Base-by-base conservation (phyloP, 331 rosid species). In the Rosa hybrid region DNA sequence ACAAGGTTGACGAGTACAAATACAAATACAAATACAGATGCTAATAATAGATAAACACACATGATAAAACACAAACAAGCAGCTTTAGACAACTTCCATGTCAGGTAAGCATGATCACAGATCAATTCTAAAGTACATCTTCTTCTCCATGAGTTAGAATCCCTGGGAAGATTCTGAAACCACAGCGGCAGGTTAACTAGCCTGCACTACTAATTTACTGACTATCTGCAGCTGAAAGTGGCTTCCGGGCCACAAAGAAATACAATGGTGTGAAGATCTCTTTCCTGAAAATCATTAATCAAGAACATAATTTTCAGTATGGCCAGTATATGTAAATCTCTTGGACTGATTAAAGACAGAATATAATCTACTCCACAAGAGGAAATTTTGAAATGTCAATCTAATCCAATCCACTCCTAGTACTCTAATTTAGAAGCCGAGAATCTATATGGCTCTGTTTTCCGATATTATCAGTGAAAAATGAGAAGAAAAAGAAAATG, bases 191-290 rank as follows among this genome's bases (percentile, higher is more conserved):
- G 76, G 56, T 83, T 70, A 64, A 51, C 25, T 62, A 51, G 64
- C 64, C 67, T 67, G 81, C 69, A 62, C 56, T 53, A 62, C 76
- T 48, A 74, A 3, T 50, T 79, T 74, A 88, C 78, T 83, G 81
- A 65, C 77, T 79, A 41, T 74, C 87, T n/a, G 70, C 44, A 64
- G 10, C 45, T 34, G 72, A 60, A 54, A 49, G 77, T 1, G 90
- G 90, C 75, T 87, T 87, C 51, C 78, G 90, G 23, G 80, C 90
- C 81, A 87, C 71, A 86, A 87, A 87, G 72, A 87, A 87, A 34
- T 82, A 87, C 90, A 87, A 80, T n/a, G 90, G 88, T 6, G 90
- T 84, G 72, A 87, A 87, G 45, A 87, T 87, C 81, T 84, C 90
- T 49, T 49, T 87, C 83, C 88, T 84, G 87, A 25, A 77, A 78